Percentiles rank a stretch among this genome's conserved stretches.
Conservation (phyloP, 2,329 filamentous ascomycete genomes). For the Hymenoscyphus repandus region DNA sequence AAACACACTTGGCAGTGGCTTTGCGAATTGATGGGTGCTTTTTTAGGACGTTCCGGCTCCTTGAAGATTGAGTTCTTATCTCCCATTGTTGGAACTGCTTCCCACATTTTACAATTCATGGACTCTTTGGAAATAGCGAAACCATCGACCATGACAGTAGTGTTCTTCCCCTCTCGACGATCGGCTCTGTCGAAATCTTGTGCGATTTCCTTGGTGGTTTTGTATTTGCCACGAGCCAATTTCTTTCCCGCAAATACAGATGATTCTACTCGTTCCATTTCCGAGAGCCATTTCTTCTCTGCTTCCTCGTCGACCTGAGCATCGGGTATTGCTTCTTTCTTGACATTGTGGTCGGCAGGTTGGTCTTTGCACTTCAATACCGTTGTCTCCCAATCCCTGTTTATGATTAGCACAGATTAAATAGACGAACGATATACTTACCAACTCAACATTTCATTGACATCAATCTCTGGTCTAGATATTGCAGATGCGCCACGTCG, state of each 20-base stretch:
- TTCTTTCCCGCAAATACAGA: slow-evolving; percentile 52
- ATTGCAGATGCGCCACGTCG: slow-evolving; percentile 49
- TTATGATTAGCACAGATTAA: slow-evolving; percentile 6
- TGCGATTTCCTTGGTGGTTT: slow-evolving; percentile 31
- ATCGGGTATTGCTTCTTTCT: slow-evolving; percentile 28
- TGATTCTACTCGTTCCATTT: slow-evolving; percentile 51
- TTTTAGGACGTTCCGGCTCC: slow-evolving; percentile 44
- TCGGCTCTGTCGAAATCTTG: slow-evolving; percentile 39
- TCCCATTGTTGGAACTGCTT: slow-evolving; percentile 51
- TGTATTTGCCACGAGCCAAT: slow-evolving; percentile 34
- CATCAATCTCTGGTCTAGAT: slow-evolving; percentile 45
- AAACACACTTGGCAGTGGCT: slow-evolving; percentile 47
- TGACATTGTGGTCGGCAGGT: slow-evolving; percentile 37
- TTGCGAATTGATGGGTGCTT: slow-evolving; percentile 42
- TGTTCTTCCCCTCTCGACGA: slow-evolving; percentile 50
- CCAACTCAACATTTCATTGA: slow-evolving; percentile 52
- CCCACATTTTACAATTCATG: slow-evolving; percentile 46
- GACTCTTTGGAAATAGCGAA: slow-evolving; percentile 52
- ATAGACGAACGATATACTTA: slow-evolving; percentile 6
- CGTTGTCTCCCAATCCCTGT: slow-evolving; percentile 46
- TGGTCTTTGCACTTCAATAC: slow-evolving; percentile 49
- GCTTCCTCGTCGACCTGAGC: slow-evolving; percentile 38
- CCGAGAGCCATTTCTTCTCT: slow-evolving; percentile 50
- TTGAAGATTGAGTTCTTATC: slow-evolving; percentile 49
- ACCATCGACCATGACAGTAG: slow-evolving; percentile 50